Conservation (phyloP, 2,329 filamentous ascomycete species). For the Diaporthe australafricana region DNA sequence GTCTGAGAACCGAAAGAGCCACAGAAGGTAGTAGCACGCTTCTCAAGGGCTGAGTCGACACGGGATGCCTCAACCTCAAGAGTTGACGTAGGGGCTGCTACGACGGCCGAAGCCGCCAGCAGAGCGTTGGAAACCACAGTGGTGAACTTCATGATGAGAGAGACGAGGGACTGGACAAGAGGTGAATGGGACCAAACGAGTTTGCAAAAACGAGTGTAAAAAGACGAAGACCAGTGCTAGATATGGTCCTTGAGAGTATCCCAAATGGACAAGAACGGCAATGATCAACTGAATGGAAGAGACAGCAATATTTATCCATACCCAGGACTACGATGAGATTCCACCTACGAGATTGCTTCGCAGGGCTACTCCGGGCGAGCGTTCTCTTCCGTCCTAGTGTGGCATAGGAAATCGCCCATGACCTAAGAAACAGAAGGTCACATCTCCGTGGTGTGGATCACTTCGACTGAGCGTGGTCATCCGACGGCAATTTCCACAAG, state of each 20-base stretch:
- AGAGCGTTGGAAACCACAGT: neutral
- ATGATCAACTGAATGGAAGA: conserved; percentile 2
- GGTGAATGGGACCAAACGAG: neutral
- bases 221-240: neutral
- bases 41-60: conserved; percentile 29
- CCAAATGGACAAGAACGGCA: conserved; percentile 3
- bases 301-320: conserved; percentile 6
- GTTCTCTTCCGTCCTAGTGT: neutral
- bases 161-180: too few relatives aligned
- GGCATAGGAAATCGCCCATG: neutral
- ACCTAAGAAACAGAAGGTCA: neutral
- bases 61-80: conserved; percentile 9
- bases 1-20: conserved; percentile 11
- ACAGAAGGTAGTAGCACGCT: conserved; percentile 30
- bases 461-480: neutral
- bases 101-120: conserved; percentile 19
- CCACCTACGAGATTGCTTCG: conserved; percentile 23
- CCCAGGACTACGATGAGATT: neutral
- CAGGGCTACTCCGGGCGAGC: conserved; percentile 14
- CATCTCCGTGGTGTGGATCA: conserved; percentile 18
- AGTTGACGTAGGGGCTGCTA: conserved; percentile 21
- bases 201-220: neutral
- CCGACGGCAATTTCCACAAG: conserved; percentile 7
- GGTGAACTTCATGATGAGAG: conserved; percentile 27
- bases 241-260: neutral